Conservation (phyloP, 345 rosid species). For the Camelina laxa region DNA sequence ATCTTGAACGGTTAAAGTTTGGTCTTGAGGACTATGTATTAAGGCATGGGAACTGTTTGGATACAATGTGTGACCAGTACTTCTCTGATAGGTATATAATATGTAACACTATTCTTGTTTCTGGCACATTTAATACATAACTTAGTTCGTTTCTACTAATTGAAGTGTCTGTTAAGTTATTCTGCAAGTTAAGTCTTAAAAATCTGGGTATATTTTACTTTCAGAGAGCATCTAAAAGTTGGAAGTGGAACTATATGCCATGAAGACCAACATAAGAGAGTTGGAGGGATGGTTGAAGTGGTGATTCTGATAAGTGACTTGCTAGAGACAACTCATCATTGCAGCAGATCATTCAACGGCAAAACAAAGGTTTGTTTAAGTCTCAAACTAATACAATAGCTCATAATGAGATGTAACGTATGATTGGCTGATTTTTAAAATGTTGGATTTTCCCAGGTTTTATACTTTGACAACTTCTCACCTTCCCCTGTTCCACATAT, state of each 20-base stretch:
- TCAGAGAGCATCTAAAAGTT: constrained; percentile 72
- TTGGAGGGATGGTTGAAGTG: constrained; percentile 64
- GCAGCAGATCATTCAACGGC: constrained; percentile 49
- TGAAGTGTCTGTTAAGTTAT: constrained; percentile 15
- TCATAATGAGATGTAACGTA: constrained; percentile 2
- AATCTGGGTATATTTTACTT: constrained; percentile 21
- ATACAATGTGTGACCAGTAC: constrained; percentile 56
- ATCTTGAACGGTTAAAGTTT: constrained; percentile 66
- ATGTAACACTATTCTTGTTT: constrained; percentile 15
- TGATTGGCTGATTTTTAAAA: constrained; percentile 25
- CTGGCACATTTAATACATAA: neutral
- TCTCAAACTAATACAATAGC: constrained; percentile 4
- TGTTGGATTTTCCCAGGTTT: constrained; percentile 55
- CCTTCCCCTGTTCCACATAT: constrained; percentile 58
- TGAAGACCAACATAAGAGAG: constrained; percentile 50
- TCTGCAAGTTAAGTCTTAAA: constrained; percentile 6
- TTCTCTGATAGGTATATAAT: constrained; percentile 51
- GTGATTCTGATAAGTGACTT: constrained; percentile 67
- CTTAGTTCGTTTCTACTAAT: constrained; percentile 15
- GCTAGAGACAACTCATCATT: constrained; percentile 50
- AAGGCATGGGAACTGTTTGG: constrained; percentile 57
- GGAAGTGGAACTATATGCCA: constrained; percentile 67
- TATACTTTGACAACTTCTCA: constrained; percentile 73
- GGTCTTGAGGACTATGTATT: constrained; percentile 80
- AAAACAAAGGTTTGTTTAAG: constrained; percentile 67